phyloP scores from a whole-genome alignment of 106 monocot genomes.

The Dioscorea dumetorum region DNA sequence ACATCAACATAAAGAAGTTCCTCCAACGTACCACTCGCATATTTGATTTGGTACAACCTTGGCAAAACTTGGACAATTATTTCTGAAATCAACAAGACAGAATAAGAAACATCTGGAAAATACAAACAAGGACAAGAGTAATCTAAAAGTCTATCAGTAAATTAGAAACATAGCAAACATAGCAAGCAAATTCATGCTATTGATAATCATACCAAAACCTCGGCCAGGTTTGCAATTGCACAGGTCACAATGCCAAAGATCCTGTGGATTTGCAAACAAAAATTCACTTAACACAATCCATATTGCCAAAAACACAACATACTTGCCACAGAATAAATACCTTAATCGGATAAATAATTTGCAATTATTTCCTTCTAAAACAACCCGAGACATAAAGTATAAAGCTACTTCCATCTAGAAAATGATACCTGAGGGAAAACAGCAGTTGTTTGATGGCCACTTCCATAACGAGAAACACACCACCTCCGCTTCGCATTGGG shows the following conservation, averaged over 20 bases:
- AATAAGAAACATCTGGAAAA: neutral
- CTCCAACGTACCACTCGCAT: conserved; percentile 96
- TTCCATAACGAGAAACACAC: conserved; percentile 80
- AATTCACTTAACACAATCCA: no score
- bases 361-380: no score
- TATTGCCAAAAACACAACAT: no score
- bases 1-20: conserved; percentile 98
- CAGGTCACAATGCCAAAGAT: conserved; percentile 97
- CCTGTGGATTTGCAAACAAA: conserved; percentile 34
- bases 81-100: conserved; percentile 35
- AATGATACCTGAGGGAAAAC: conserved; percentile 67
- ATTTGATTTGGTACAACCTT: conserved; percentile 89
- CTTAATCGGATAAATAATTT: no score
- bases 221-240: conserved; percentile 93
- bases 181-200: neutral
- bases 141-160: neutral
- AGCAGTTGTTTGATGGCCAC: conserved; percentile 66
- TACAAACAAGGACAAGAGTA: neutral
- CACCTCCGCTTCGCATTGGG: conserved; percentile 77
- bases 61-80: conserved; percentile 95
- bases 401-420: no score
- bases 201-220: conserved; percentile 72
- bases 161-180: neutral
- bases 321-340: no score
- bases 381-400: no score